These are phyloP conservation scores for Mycena pura DNA, from an alignment of 768 basidiomycete species.

Conservation along the genomic window DNA sequence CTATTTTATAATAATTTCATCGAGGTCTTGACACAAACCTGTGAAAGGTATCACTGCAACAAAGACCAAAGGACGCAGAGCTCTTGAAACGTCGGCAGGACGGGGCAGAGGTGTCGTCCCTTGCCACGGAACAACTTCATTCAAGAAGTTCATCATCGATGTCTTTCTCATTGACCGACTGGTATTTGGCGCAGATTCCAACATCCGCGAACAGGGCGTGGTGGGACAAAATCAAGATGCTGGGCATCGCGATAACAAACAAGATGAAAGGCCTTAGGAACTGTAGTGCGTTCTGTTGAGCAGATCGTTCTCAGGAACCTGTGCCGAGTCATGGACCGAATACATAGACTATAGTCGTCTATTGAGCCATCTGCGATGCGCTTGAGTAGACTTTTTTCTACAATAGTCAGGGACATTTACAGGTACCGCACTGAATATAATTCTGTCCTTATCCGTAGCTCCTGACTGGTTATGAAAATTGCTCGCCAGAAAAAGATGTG, in stretches of 20 bases:
- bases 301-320: background rate
- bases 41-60: background rate
- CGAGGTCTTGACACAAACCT: background rate
- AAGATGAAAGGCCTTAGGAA: slow-evolving; percentile 6
- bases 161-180: slow-evolving; percentile 12
- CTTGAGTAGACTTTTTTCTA: too few relatives aligned
- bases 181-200: too few relatives aligned
- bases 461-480: too few relatives aligned
- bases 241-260: slow-evolving; percentile 10
- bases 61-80: background rate
- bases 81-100: background rate
- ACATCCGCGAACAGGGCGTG: slow-evolving; percentile 1
- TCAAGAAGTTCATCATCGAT: slow-evolving; percentile 3
- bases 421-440: too few relatives aligned
- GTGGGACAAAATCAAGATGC: slow-evolving; percentile 18
- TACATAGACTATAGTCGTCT: background rate
- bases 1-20: too few relatives aligned
- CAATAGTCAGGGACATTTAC: too few relatives aligned
- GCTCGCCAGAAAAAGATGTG: too few relatives aligned
- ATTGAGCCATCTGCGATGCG: too few relatives aligned
- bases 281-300: slow-evolving; percentile 10
- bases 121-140: slow-evolving; percentile 1
- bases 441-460: too few relatives aligned
- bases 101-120: background rate
- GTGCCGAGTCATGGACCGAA: background rate